These are phyloP conservation scores for Arthrobotrys conoides DNA, from an alignment of 2,329 filamentous ascomycete species.

Conservation along the genomic window DNA sequence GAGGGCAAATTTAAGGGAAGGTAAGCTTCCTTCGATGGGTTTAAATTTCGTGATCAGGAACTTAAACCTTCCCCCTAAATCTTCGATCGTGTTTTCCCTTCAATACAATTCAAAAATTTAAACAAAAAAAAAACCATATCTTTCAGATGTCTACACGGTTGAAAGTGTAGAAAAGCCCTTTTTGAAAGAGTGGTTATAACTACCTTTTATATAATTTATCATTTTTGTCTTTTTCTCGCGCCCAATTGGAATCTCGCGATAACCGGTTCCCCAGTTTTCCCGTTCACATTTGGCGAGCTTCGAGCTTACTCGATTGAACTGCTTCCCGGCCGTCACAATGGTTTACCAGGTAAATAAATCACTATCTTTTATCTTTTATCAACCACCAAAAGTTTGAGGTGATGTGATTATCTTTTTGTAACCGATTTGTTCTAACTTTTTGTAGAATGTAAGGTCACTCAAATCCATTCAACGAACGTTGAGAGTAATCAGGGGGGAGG, in stretches of 20 bases:
- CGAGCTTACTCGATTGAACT: not conserved
- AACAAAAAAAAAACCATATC: not conserved
- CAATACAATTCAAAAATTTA: too few relatives aligned
- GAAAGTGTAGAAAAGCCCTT: not conserved
- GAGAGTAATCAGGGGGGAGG: too few relatives aligned
- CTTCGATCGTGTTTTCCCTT: too few relatives aligned
- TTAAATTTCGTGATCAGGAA: too few relatives aligned
- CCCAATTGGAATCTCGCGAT: constrained; percentile 8
- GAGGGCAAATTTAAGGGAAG: too few relatives aligned
- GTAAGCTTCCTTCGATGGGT: too few relatives aligned
- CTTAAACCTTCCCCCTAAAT: too few relatives aligned
- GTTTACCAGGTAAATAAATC: constrained; percentile 12
- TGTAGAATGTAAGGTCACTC: constrained; percentile 23
- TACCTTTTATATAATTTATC: not conserved
- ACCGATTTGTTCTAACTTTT: not conserved
- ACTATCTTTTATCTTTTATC: too few relatives aligned
- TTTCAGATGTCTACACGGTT: not conserved
- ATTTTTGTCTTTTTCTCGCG: not conserved
- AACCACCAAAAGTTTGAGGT: not conserved
- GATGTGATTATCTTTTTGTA: not conserved
- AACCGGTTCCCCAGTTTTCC: constrained; percentile 10
- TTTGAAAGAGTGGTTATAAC: not conserved
- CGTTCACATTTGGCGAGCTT: not conserved
- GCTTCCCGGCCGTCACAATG: constrained; percentile 4
- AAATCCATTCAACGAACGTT: not conserved